Base-by-base conservation (phyloP, 805 yeast species). In the Candida dajiaensis region DNA sequence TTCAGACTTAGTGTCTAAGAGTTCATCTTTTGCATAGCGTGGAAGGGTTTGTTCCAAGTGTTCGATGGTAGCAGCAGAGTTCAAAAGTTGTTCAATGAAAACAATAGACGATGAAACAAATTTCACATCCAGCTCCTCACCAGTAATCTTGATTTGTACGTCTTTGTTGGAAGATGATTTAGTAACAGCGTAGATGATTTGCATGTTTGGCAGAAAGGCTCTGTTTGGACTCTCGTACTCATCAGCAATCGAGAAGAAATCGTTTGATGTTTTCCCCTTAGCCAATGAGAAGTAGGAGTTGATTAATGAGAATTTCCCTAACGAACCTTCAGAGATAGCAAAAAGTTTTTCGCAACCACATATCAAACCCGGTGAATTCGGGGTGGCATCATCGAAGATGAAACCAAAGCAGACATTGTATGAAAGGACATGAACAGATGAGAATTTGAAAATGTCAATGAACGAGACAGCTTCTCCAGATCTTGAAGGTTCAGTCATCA, bases 391-490 rank as follows among this genome's bases (percentile, higher is more conserved):
- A n/a, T 76, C 81, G 58, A 84, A 85, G 4, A 85, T 60, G 89
- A 96, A 88, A 0, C 96, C 95, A 29, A 85, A 49, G 50, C 95
- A 85, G 49, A 85, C 70, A 51, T 83, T 77, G 53, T 81, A 76
- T 0, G 88, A 77, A 6, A 81, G 60, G 21, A 84, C 69, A 41
- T 78, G 84, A 26, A 84, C 66, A 0, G 87, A 41, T 71, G 73
- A 50, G 72, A 68, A 20, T 8, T 36, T 33, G 20, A 33, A 18
- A 12, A 33, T 3, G 12, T 33, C 20, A 33, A 4, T 33, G 36
- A 33, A 33, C 16, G 36, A 16, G 20, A 33, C 18, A 2, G 20
- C 31, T 13, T 28, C 31, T 28, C 31, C 31, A 28, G 31, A 28
- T n/a, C 31, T 11, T 7, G n/a, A 13, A 7, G 31, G 13, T 13